These are phyloP conservation scores for Liquidambar formosana DNA, from an alignment of 164 flowering plant genomes.

Conservation along the genomic window DNA sequence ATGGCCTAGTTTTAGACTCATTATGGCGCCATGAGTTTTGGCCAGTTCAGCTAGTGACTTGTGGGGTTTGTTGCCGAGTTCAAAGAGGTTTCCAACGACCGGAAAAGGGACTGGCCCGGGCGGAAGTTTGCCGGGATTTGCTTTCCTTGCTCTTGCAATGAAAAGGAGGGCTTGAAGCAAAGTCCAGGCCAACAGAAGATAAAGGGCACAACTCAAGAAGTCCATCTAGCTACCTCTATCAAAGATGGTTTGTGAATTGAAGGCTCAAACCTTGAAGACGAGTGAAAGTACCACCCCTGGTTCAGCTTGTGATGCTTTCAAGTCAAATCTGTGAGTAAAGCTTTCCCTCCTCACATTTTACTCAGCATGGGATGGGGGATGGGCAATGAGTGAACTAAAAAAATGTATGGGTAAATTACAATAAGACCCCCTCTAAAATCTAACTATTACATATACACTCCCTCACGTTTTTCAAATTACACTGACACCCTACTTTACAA, in stretches of 20 bases:
- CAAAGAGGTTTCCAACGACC: slow-evolving; percentile 7
- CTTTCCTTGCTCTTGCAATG: not conserved
- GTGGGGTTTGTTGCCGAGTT: slow-evolving; percentile 17
- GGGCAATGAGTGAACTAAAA: no score
- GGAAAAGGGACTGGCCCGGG: slow-evolving; percentile 6
- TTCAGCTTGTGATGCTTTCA: not conserved
- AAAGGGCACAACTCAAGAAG: not conserved
- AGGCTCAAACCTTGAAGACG: not conserved
- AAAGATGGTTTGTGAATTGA: no score
- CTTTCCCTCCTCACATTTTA: no score
- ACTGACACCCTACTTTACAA: no score
- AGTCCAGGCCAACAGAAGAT: not conserved
- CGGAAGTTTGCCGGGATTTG: not conserved
- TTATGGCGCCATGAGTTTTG: slow-evolving; percentile 24
- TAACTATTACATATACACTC: no score
- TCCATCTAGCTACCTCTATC: not conserved
- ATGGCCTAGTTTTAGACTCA: slow-evolving; percentile 29
- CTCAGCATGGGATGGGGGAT: no score
- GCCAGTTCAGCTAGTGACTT: slow-evolving; percentile 12
- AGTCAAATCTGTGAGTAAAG: no score
- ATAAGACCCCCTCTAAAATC: no score
- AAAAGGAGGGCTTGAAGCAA: not conserved
- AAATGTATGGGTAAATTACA: no score
- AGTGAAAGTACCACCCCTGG: not conserved
- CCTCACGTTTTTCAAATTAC: no score